phyloP scores from a whole-genome alignment of 75 land plant genomes.

The Pseudotsuga menziesii region DNA sequence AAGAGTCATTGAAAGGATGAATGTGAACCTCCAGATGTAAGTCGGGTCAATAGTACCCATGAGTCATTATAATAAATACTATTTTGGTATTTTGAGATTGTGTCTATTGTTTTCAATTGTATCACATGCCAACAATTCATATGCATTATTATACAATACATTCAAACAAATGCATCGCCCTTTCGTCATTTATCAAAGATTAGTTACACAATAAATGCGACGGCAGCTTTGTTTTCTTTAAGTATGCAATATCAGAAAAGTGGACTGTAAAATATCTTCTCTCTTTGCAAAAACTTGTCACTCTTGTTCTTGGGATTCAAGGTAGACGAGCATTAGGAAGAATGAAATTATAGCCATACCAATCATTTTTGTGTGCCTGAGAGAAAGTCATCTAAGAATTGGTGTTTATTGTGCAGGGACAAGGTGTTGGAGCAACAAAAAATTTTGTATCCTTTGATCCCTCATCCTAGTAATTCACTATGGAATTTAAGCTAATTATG shows the following conservation, averaged over 20 bases:
- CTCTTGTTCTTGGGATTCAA: not conserved
- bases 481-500: not conserved
- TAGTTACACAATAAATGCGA: not conserved
- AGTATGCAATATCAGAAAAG: not conserved
- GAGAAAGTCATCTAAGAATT: not conserved
- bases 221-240: not conserved
- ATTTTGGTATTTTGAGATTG: too few relatives aligned
- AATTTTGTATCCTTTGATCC: constrained; percentile 63
- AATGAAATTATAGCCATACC: not conserved
- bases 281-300: not conserved
- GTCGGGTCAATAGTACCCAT: too few relatives aligned
- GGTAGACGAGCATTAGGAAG: not conserved
- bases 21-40: too few relatives aligned
- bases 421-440: constrained; percentile 81
- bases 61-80: too few relatives aligned
- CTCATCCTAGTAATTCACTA: not conserved
- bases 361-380: not conserved
- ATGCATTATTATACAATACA: not conserved
- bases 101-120: too few relatives aligned
- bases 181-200: not conserved
- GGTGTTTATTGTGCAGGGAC: constrained; percentile 58
- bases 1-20: too few relatives aligned
- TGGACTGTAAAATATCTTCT: not conserved
- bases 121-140: not conserved
- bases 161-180: not conserved